Conservation (phyloP, 1,139 yeast genomes). For the Debaryomyces subglobosus region DNA sequence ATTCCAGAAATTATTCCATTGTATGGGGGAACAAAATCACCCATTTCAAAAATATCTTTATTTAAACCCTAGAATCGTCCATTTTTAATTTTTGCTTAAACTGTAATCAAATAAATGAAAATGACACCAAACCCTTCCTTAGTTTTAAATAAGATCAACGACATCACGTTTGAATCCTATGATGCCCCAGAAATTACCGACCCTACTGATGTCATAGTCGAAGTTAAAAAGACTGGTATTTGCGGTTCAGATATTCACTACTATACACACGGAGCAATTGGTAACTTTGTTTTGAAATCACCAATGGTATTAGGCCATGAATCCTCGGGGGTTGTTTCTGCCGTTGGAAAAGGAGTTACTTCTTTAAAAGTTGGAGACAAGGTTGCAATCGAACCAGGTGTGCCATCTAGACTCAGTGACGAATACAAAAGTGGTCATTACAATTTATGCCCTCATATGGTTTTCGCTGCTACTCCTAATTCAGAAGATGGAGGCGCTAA, state of each 20-base stretch:
- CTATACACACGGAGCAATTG: constrained; percentile 78
- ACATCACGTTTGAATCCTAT: constrained; percentile 65
- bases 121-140: constrained; percentile 61
- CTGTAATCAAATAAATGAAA: background rate
- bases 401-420: constrained; percentile 75
- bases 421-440: constrained; percentile 77
- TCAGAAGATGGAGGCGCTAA: constrained; percentile 41
- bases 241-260: constrained; percentile 91
- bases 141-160: constrained; percentile 65
- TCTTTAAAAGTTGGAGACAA: constrained; percentile 71
- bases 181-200: constrained; percentile 64
- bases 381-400: constrained; percentile 76
- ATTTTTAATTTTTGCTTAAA: background rate
- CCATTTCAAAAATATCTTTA: background rate
- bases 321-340: constrained; percentile 70
- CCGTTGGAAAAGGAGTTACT: constrained; percentile 65
- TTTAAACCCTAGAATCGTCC: background rate
- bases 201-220: constrained; percentile 72
- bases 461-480: constrained; percentile 83
- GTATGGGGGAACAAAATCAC: background rate
- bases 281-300: constrained; percentile 61
- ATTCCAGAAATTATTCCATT: background rate
- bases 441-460: constrained; percentile 82
- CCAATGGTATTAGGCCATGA: constrained; percentile 82
- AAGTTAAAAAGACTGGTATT: constrained; percentile 77